Percentiles rank a stretch among this genome's conserved stretches.
These are phyloP conservation scores for Globisporangium paddicum DNA, from an alignment of 352 stramenopile genomes.

Conservation along the genomic window DNA sequence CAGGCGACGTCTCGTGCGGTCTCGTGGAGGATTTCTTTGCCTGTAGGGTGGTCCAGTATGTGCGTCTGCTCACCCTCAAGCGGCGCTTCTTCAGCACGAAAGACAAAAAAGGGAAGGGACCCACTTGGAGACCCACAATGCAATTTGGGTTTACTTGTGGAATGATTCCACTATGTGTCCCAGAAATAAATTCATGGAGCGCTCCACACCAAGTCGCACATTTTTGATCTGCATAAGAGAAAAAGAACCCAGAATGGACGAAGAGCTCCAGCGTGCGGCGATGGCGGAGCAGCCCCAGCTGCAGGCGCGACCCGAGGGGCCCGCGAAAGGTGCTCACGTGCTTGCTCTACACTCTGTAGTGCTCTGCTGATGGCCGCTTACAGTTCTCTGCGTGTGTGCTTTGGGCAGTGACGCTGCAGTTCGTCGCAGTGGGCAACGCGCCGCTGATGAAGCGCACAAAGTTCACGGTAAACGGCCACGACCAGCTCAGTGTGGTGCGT, in stretches of 20 bases:
- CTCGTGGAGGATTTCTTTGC: constrained; percentile 4
- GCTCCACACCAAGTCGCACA: neutral
- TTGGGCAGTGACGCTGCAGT: constrained; percentile 78
- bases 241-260: constrained; percentile 8
- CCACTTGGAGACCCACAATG: constrained; percentile 1
- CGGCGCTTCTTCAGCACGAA: constrained; percentile 5
- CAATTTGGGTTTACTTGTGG: neutral
- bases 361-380: neutral
- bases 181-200: neutral
- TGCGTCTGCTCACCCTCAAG: constrained; percentile 14
- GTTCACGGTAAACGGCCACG: constrained; percentile 74
- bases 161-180: neutral
- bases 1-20: neutral
- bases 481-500: constrained; percentile 72
- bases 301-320: constrained; percentile 10
- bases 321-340: constrained; percentile 12
- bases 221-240: neutral
- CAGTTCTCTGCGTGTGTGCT: neutral
- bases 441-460: constrained; percentile 87
- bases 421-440: constrained; percentile 72
- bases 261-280: neutral
- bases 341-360: neutral
- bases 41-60: constrained; percentile 1
- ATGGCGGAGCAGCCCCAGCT: neutral
- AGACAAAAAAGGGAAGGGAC: constrained; percentile 4